Conservation (phyloP, 495 filamentous ascomycete genomes). For the Daldinia grandis region DNA sequence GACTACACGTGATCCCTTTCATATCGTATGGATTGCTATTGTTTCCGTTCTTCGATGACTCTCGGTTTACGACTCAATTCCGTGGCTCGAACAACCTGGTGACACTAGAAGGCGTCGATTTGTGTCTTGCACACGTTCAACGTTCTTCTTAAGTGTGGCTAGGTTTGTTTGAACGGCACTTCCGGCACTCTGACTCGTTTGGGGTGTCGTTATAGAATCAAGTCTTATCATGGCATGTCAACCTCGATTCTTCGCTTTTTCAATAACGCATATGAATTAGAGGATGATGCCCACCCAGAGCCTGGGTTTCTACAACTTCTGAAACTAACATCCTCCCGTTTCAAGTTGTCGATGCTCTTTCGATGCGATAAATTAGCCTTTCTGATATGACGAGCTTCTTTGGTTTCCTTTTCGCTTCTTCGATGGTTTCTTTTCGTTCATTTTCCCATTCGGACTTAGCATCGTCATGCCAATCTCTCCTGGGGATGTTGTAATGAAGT, state of each 20-base stretch:
- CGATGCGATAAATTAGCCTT: constrained; percentile 45
- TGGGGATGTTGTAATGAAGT: constrained; percentile 52
- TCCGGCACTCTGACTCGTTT: constrained; percentile 38
- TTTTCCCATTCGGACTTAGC: constrained; percentile 42
- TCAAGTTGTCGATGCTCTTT: constrained; percentile 27
- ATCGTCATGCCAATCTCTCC: constrained; percentile 51
- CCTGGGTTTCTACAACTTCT: constrained; percentile 20
- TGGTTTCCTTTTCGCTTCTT: constrained; percentile 37
- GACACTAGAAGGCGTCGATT: constrained; percentile 35
- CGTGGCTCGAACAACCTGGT: constrained; percentile 44
- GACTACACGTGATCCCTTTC: constrained; percentile 43
- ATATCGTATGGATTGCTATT: constrained; percentile 49
- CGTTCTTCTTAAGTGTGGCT: constrained; percentile 27
- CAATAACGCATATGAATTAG: constrained; percentile 6
- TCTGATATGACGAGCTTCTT: constrained; percentile 32
- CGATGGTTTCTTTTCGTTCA: constrained; percentile 34
- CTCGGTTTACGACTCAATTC: constrained; percentile 47
- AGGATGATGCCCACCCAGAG: constrained; percentile 30
- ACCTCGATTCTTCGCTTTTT: neutral
- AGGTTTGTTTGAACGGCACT: constrained; percentile 47
- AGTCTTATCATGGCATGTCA: constrained; percentile 40
- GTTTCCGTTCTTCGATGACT: constrained; percentile 50
- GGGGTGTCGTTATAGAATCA: constrained; percentile 39
- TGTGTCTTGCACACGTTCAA: constrained; percentile 29
- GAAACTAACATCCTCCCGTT: constrained; percentile 8